Conservation (phyloP, 768 basidiomycete species). For the Clitopilus passeckerianus region DNA sequence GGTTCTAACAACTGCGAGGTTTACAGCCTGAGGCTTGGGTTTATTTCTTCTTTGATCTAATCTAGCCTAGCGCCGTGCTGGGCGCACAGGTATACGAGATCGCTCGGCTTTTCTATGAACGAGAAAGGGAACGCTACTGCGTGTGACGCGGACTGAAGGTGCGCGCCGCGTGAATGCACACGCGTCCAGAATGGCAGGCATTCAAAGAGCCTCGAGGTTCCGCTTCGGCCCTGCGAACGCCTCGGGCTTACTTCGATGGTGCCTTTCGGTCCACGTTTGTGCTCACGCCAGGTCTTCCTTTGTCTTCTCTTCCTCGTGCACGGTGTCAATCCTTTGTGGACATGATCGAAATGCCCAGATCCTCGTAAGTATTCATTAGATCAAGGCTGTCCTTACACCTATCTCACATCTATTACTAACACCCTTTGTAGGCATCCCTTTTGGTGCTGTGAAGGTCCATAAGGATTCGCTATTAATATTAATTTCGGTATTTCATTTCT, state of each 20-base stretch:
- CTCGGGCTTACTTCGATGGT: background rate
- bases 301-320: background rate
- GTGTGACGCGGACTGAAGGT: background rate
- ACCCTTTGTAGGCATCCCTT: too few species aligned
- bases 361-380: background rate
- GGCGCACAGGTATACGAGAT: background rate
- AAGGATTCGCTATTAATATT: background rate
- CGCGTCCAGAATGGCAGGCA: background rate
- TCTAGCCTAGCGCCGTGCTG: background rate
- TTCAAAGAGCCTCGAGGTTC: conserved; percentile 1
- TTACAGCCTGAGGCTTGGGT: too few species aligned
- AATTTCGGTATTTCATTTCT: background rate
- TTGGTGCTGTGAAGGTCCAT: background rate
- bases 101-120: background rate
- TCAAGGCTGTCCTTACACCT: too few species aligned
- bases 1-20: background rate
- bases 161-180: background rate
- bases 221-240: background rate
- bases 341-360: background rate
- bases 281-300: background rate
- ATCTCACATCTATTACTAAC: too few species aligned
- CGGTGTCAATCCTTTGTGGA: background rate
- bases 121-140: background rate
- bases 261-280: background rate
- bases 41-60: background rate